phyloP scores from a whole-genome alignment of 2,329 filamentous ascomycete species.

The Fusarium sp. region DNA sequence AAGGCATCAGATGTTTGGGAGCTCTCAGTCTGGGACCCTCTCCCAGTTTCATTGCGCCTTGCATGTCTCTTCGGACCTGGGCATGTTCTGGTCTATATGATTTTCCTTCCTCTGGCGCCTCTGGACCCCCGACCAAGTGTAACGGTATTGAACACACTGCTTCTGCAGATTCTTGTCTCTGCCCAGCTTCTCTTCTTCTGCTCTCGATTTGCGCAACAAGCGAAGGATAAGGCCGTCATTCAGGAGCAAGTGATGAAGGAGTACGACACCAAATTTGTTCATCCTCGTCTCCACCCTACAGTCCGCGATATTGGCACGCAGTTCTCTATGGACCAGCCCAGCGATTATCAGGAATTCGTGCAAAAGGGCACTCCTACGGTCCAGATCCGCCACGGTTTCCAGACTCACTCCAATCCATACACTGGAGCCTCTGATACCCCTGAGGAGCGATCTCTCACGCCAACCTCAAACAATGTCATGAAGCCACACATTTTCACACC shows the following conservation, averaged over 20 bases:
- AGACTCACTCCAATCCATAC: slow-evolving; percentile 84
- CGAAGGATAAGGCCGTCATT: slow-evolving; percentile 85
- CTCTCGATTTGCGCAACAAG: slow-evolving; percentile 82
- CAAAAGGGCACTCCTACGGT: slow-evolving; percentile 68
- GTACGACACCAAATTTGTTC: slow-evolving; percentile 96
- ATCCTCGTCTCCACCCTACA: slow-evolving; percentile 85
- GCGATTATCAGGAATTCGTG: slow-evolving; percentile 60
- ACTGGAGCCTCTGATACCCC: slow-evolving; percentile 68
- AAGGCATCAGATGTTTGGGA: slow-evolving; percentile 93
- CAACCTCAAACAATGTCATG: slow-evolving; percentile 55
- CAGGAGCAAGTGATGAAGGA: slow-evolving; percentile 94
- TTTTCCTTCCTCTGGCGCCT: slow-evolving; percentile 83
- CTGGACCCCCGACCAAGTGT: slow-evolving; percentile 86
- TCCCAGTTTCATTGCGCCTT: slow-evolving; percentile 83
- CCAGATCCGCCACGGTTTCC: slow-evolving; percentile 80
- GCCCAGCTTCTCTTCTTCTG: slow-evolving; percentile 81
- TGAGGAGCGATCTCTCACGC: slow-evolving; percentile 58
- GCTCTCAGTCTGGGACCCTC: slow-evolving; percentile 91
- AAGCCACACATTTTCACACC: slow-evolving; percentile 61
- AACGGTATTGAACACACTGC: slow-evolving; percentile 85
- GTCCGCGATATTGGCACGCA: slow-evolving; percentile 86
- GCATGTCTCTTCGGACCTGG: slow-evolving; percentile 94
- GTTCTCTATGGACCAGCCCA: slow-evolving; percentile 66
- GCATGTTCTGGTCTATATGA: slow-evolving; percentile 90
- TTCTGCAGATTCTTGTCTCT: slow-evolving; percentile 81